Evolutionary conservation across 345 rosid genomes (phyloP), one percentile per base, ranked within the genome.

Genomic region (Ceriops decandra): DNA sequence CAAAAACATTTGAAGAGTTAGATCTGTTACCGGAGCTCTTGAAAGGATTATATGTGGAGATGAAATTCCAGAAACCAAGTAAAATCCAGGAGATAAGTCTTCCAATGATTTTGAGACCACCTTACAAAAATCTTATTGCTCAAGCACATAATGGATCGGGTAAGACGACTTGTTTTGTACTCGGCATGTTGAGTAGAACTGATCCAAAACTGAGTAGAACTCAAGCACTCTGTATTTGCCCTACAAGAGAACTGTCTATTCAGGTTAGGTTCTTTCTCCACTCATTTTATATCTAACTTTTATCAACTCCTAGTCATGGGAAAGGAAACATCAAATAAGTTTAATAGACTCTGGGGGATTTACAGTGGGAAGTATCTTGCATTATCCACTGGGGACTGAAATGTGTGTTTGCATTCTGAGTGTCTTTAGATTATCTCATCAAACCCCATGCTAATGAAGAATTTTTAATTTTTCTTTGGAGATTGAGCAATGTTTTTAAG

Each of bases 131-230:
- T 80, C 77, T 95, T 64, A 81, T 95, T 13, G 99, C 99, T 8
- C 99, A 95, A 76, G 99, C 99, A 0, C 98, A 87, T 68, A 95
- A 91, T 67, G 99, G 99, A 58, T 91, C 97, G 59, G 99, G 99
- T 4, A 95, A 95, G 82, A 95, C 99, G 0, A 95, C 99, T 22
- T 95, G 99, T 74, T 95, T 95, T 61, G 95, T 90, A 46, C 93
- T 95, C 24, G 99, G 99, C 31, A 95, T 95, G 98, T 52, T 95
- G 67, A 88, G 91, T 64, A 96, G 98, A 15, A 89, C 91, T 33
- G 90, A 91, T 75, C 87, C 91, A 0, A 77, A 66, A 1, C 10
- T 82, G 26, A 70, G 38, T 20, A 80, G 84, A 64, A 90, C 99
- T 33, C 99, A 95, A 67, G 99, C 99, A 0, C 89, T 95, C 51